Conservation (phyloP, 2,329 filamentous ascomycete species). For the Ophiocordyceps robertsii region DNA sequence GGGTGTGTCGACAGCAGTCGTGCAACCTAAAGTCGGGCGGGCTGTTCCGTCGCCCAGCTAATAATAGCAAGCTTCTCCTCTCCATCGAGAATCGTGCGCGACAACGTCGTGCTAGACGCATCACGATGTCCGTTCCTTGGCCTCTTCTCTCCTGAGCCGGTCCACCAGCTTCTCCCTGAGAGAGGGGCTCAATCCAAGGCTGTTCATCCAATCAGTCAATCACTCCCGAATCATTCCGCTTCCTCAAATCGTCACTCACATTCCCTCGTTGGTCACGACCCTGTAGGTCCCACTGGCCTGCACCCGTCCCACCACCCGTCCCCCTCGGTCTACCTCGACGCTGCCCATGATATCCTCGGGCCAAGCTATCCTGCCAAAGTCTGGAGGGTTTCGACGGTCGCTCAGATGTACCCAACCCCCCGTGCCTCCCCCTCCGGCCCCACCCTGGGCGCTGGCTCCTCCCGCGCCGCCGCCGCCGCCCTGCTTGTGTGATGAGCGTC, state of each 20-base stretch:
- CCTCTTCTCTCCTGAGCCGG: conserved; percentile 37
- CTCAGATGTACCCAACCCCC: conserved; percentile 54
- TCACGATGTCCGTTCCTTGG: conserved; percentile 18
- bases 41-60: background rate
- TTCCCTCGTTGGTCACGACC: conserved; percentile 50
- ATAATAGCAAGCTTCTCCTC: background rate
- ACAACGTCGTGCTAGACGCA: conserved; percentile 10
- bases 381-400: conserved; percentile 49
- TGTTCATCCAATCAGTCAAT: conserved; percentile 10
- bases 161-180: conserved; percentile 39
- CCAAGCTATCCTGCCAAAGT: conserved; percentile 55
- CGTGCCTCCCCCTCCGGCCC: conserved; percentile 42
- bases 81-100: background rate
- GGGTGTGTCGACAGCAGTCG: no score
- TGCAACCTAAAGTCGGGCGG: no score
- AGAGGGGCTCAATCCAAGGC: conserved; percentile 25
- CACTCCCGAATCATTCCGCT: background rate
- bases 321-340: conserved; percentile 46
- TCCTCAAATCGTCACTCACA: conserved; percentile 33
- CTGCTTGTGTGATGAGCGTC: conserved; percentile 18
- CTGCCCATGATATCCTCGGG: conserved; percentile 59
- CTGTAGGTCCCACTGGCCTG: conserved; percentile 50
- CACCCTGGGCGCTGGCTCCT: conserved; percentile 47
- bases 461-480: conserved; percentile 27
- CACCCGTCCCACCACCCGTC: conserved; percentile 43